These are phyloP conservation scores for Tremellales sp. DNA, from an alignment of 1,284 basidiomycete species.

Conservation along the genomic window DNA sequence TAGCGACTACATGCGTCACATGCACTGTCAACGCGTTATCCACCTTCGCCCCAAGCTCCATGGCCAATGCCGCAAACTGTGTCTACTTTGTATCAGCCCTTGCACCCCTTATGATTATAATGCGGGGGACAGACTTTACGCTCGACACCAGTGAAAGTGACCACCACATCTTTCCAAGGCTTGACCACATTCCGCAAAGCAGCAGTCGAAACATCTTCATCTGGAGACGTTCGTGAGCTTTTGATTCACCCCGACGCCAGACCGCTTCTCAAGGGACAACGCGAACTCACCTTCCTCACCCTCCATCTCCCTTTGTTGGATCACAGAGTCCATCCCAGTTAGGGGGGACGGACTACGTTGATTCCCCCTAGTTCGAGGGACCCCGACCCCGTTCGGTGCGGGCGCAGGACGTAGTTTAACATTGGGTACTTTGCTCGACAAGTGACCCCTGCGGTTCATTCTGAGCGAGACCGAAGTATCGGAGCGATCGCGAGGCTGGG, in stretches of 20 bases:
- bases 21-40: conserved; percentile 37
- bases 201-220: conserved; percentile 24
- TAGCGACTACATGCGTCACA: conserved; percentile 43
- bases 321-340: conserved; percentile 26
- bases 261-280: background rate
- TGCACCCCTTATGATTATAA: background rate
- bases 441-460: conserved; percentile 41
- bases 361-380: conserved; percentile 5
- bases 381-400: background rate
- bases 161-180: conserved; percentile 34
- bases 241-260: too few species aligned
- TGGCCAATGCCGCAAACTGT: conserved; percentile 20
- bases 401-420: conserved; percentile 44
- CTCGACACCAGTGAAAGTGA: conserved; percentile 45
- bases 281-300: conserved; percentile 27
- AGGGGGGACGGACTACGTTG: conserved; percentile 10
- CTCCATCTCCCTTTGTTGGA: conserved; percentile 18
- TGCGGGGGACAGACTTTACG: conserved; percentile 27
- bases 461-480: background rate
- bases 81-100: conserved; percentile 7
- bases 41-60: conserved; percentile 33
- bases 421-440: conserved; percentile 41
- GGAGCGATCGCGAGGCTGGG: background rate
- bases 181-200: conserved; percentile 14
- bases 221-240: conserved; percentile 12